Base-by-base conservation (phyloP, 768 basidiomycete species). In the Tephrocybe sp. region DNA sequence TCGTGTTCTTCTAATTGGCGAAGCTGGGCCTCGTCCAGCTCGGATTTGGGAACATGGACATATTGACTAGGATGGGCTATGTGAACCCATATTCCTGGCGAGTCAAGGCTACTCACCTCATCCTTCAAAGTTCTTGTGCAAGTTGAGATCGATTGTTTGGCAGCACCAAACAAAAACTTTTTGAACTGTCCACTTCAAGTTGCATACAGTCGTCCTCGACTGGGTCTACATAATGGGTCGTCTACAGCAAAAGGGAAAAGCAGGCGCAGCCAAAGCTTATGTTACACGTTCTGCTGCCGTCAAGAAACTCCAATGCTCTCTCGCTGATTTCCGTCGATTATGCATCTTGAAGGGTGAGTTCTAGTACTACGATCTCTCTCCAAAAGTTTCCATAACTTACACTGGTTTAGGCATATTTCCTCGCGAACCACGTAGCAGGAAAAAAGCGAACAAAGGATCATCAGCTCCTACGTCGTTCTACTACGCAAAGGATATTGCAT, bases 401-500 rank as follows among this genome's bases (percentile, higher is more conserved):
- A 15, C 47, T 39, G 45, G 34, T 45, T 11, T 51, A 98, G 95
- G 96, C 11, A 96, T 99, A 62, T 98, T 96, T 68, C 97, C 97
- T 57, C 90, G 96, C 48, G 97, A 99, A 68, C 97, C 97, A 21
- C 83, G 85, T 40, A 86, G 83, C 71, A 85, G 83, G 61, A 99
- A 98, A 68, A 84, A 85, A 56, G 97, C 96, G 32, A 98, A 98
- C 75, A 98, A 97, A 68, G 97, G 96, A 1, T 96, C 93, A 3
- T 93, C 94, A 46, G 95, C 93, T 0, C 94, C 95, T 3, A 93
- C 97, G 1, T 93, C 94, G 2, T 99, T 98, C 73, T 99, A 99
- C 73, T 98, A 98, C 67, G 77, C 91, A 23, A 99, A 99, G 73
- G 97, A 99, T 65, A 96, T 99, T 58, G 90, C 91, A 50, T 98